Conservation (phyloP, 169 alveolate genomes). For the Eimeria maxima region DNA sequence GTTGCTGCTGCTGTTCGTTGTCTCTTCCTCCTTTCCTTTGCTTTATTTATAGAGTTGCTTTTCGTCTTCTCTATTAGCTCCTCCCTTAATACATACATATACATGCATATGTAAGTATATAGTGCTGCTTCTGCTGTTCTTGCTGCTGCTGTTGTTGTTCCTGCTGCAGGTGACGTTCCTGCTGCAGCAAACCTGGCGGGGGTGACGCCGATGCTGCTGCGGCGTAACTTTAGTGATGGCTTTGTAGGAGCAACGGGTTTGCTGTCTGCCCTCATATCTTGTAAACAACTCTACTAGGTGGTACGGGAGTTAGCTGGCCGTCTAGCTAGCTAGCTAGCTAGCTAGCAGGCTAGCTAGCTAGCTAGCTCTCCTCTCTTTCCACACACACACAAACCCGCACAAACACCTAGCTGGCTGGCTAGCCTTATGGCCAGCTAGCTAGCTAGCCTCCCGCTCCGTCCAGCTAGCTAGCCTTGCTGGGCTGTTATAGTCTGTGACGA, state of each 20-base stretch:
- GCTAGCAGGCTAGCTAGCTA: conserved; percentile 8
- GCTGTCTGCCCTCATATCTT: conserved; percentile 10
- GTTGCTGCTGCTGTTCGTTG: background rate
- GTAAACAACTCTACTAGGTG: conserved; percentile 13
- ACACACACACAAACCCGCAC: too few species aligned
- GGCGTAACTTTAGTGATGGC: conserved; percentile 31
- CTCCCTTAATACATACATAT: background rate
- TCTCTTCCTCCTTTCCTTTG: background rate
- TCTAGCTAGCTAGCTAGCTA: background rate
- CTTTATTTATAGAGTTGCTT: background rate
- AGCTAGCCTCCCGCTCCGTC: background rate
- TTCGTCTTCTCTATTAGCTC: background rate
- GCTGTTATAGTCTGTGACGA: background rate
- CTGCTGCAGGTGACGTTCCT: conserved; percentile 26
- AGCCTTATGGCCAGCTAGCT: background rate
- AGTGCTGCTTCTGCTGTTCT: background rate
- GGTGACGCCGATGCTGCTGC: background rate
- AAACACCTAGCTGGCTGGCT: background rate
- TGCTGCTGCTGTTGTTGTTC: background rate
- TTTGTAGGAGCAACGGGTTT: conserved; percentile 34
- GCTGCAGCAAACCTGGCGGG: background rate
- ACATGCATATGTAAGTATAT: too few species aligned
- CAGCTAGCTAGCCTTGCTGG: conserved; percentile 10
- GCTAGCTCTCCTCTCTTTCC: too few species aligned
- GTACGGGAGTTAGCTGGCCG: conserved; percentile 2